Conservation (phyloP, 2,329 filamentous ascomycete genomes). For the Fusarium subglutinans region DNA sequence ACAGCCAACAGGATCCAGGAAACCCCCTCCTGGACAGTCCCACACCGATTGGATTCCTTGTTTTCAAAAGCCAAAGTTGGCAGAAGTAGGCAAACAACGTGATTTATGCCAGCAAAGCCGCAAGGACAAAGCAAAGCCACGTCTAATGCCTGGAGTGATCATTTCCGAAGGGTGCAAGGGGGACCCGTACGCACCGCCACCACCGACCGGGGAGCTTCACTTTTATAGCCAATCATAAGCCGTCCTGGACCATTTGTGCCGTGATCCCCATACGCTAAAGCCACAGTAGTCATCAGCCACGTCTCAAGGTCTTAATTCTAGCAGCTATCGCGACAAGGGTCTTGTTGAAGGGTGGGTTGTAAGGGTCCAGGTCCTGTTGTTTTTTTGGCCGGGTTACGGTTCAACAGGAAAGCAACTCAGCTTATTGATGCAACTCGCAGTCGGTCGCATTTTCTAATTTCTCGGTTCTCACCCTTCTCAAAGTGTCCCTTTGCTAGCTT, state of each 20-base stretch:
- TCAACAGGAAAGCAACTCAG: constrained; percentile 14
- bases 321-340: constrained; percentile 32
- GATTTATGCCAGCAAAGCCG: constrained; percentile 9
- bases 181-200: constrained; percentile 36
- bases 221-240: constrained; percentile 9
- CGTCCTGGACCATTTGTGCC: constrained; percentile 29
- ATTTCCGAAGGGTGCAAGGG: constrained; percentile 31
- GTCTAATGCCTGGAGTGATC: constrained; percentile 26
- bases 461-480: constrained; percentile 6
- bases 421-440: constrained; percentile 11
- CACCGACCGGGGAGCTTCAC: not conserved
- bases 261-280: constrained; percentile 22
- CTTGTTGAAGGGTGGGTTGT: constrained; percentile 20
- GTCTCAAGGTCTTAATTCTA: constrained; percentile 31
- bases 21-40: constrained; percentile 17
- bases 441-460: constrained; percentile 25
- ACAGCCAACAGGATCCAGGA: constrained; percentile 24
- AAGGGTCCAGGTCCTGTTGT: constrained; percentile 24
- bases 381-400: constrained; percentile 22
- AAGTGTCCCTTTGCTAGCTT: constrained; percentile 2
- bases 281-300: constrained; percentile 33
- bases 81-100: constrained; percentile 31
- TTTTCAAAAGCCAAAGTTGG: constrained; percentile 36
- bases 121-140: constrained; percentile 13
- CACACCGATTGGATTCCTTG: constrained; percentile 27